Evolutionary conservation across 192 early-diverging fungal species (phyloP), one percentile per base, ranked within the genome.

Genomic region (Thoreauomyces humboldtii): DNA sequence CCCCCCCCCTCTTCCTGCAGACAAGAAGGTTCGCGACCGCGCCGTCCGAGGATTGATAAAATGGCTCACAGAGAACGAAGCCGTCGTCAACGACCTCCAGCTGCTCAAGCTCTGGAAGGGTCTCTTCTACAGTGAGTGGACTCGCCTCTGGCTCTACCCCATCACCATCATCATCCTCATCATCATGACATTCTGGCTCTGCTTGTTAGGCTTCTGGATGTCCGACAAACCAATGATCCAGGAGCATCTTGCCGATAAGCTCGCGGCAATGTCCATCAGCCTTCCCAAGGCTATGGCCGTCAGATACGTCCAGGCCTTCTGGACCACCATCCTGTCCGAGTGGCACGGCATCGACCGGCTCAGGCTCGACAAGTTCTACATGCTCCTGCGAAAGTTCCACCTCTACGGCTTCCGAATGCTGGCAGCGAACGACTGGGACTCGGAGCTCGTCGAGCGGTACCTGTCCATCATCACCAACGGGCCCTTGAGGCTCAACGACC

Each of bases 171-270:
- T n/a, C n/a, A n/a, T n/a, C n/a, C n/a, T n/a, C n/a, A n/a, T n/a
- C n/a, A n/a, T n/a, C n/a, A n/a, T n/a, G 9, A 17, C 47, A 22
- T 31, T 31, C 52, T 33, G 27, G 33, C 22, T 55, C n/a, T n/a
- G n/a, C n/a, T n/a, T 31, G 31, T 47, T 69, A 92, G 90, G 87
- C 68, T 92, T 92, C 66, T 98, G 95, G 95, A 92, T 98, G 86
- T 93, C 92, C 0, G 95, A 98, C 74, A 98, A 94, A 76, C 91
- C 91, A 12, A 65, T 91, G 42, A 82, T 98, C 28, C 95, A 98
- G 67, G 91, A 94, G 72, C 84, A 89, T 63, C 74, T 98, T 51
- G 88, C 91, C 29, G 86, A 90, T 58, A 85, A 83, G 17, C 77
- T 98, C n/a, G 89, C 87, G 0, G 72, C 76, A 0, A 53, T 90